Evolutionary conservation across 768 basidiomycete genomes (phyloP), one percentile per base, ranked within the genome.

Genomic region (Sarcomyxa edulis): DNA sequence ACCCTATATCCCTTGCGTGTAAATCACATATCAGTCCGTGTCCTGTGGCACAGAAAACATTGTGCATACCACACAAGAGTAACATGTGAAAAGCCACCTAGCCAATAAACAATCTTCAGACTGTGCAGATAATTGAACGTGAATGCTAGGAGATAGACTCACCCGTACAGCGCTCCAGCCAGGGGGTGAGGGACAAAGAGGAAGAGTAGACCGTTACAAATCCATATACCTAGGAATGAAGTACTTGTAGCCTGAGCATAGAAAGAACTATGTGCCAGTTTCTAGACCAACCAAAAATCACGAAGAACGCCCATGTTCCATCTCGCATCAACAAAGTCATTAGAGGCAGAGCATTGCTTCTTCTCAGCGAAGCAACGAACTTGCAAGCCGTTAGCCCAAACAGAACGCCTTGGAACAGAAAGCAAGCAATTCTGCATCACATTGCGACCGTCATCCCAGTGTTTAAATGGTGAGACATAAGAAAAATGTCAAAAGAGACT

Each of bases 261-360:
- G 19, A 2, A 24, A 24, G 25, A 10, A 31, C 16, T 15, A 18
- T 14, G 7, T 27, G 37, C 23, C 21, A 15, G 32, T 10, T 10
- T 35, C n/a, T n/a, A 12, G 7, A 40, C 52, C 39, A 44, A 72
- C 72, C 38, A 41, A 69, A 66, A 7, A 71, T 43, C 3, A 65
- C 32, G 22, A 65, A 30, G 48, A 68, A 72, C 1, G 67, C 65
- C 56, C 65, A 64, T 3, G 64, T 61, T 6, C 72, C 65, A 48
- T 74, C 72, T n/a, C 64, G 61, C 48, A 68, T 55, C 10, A 74
- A 53, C 31, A 72, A 45, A 5, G 56, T 42, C 9, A 69, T 44
- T 6, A 73, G 48, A 0, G 66, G 70, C 1, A 63, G 59, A 33
- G 66, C 59, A 19, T 64, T 66, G 66, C 64, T 66, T 7, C 66